Evolutionary conservation across 352 stramenopile species (phyloP).

Genomic region (Phytophthora hibernalis): DNA sequence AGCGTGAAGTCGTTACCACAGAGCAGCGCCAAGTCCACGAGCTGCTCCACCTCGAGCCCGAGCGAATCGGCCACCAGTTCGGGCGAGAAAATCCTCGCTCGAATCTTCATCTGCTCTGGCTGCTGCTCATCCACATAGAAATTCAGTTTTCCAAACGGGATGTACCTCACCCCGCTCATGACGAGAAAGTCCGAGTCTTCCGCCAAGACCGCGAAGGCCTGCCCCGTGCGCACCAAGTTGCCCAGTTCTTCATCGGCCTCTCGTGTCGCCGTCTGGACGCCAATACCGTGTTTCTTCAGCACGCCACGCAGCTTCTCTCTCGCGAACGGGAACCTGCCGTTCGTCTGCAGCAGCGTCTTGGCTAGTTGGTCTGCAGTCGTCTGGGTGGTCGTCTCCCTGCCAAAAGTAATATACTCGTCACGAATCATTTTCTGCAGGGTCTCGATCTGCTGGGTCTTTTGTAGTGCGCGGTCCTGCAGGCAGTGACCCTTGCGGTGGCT

Average conservation of each 20-base stretch:
- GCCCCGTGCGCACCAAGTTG: constrained; percentile 57
- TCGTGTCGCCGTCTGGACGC: constrained; percentile 57
- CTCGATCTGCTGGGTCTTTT: constrained; percentile 63
- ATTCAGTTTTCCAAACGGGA: constrained; percentile 65
- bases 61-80: constrained; percentile 67
- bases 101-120: constrained; percentile 35
- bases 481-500: constrained; percentile 74
- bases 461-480: constrained; percentile 54
- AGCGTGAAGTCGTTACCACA: constrained; percentile 91
- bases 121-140: constrained; percentile 29
- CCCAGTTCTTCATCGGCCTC: constrained; percentile 86
- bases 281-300: constrained; percentile 56
- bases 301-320: constrained; percentile 71
- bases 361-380: no score
- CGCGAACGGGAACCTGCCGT: constrained; percentile 81
- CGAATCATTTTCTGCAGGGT: constrained; percentile 25
- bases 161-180: constrained; percentile 85
- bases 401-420: neutral
- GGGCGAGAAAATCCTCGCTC: constrained; percentile 77
- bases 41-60: constrained; percentile 61
- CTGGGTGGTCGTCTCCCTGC: no score
- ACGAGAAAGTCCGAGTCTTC: constrained; percentile 92
- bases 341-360: constrained; percentile 61
- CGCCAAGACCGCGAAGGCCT: constrained; percentile 70
- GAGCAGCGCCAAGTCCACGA: constrained; percentile 88